These are phyloP conservation scores for Lepiota subincarnata DNA, from an alignment of 768 basidiomycete genomes.

Conservation along the genomic window DNA sequence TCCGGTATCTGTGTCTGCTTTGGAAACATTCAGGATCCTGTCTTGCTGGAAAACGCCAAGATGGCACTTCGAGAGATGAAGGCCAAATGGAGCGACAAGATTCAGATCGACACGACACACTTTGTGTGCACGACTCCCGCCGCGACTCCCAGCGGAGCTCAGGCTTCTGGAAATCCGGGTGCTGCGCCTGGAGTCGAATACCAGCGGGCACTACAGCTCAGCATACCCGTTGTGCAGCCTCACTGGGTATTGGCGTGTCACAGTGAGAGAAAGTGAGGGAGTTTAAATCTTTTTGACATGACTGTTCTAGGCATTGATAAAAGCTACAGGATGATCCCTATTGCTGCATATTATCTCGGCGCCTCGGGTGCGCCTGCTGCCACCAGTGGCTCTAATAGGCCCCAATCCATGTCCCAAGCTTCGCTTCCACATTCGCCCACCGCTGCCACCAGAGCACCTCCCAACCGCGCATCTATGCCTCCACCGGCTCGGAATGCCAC, in stretches of 20 bases:
- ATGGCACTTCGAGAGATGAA: slow-evolving; percentile 79
- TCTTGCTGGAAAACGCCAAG: slow-evolving; percentile 77
- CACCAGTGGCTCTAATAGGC: slow-evolving; percentile 41
- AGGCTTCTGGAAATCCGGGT: slow-evolving; percentile 45
- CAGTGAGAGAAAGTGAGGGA: slow-evolving; percentile 77
- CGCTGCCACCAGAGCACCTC: slow-evolving; percentile 28
- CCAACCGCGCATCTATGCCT: slow-evolving; percentile 69
- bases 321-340: slow-evolving; percentile 76
- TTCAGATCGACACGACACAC: slow-evolving; percentile 97
- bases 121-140: slow-evolving; percentile 94
- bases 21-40: slow-evolving; percentile 77
- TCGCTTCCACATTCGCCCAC: slow-evolving; percentile 43
- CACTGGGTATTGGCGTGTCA: slow-evolving; percentile 93
- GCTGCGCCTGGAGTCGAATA: slow-evolving; percentile 81
- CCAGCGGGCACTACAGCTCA: slow-evolving; percentile 90
- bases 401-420: slow-evolving; percentile 77
- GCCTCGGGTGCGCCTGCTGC: slow-evolving; percentile 42
- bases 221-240: slow-evolving; percentile 92
- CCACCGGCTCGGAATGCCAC: slow-evolving; percentile 40
- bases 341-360: slow-evolving; percentile 78
- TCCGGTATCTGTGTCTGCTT: slow-evolving; percentile 95
- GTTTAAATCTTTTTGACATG: slow-evolving; percentile 17
- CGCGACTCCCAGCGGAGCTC: slow-evolving; percentile 55
- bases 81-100: slow-evolving; percentile 87
- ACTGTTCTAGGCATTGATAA: not conserved